These are phyloP conservation scores for Thalassiosira delicatula DNA, from an alignment of 352 stramenopile genomes.

Conservation along the genomic window DNA sequence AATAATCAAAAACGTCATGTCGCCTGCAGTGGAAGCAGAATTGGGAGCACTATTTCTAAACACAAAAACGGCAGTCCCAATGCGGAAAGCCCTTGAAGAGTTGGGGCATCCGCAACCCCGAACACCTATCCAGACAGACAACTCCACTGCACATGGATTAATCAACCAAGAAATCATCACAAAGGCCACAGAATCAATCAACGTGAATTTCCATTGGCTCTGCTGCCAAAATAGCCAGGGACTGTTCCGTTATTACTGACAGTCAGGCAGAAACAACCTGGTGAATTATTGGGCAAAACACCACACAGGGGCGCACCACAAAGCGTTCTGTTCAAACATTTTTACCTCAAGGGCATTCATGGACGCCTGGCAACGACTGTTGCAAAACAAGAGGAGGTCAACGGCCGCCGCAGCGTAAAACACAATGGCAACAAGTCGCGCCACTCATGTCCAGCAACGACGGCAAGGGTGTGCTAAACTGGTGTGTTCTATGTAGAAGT, in stretches of 20 bases:
- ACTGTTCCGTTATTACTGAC: slow-evolving; percentile 48
- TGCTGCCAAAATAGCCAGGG: neutral
- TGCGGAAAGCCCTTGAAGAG: neutral
- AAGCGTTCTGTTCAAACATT: too few species aligned
- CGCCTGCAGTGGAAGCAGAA: neutral
- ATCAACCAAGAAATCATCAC: neutral
- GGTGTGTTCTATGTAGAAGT: too few species aligned
- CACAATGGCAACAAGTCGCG: too few species aligned
- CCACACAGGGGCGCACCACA: too few species aligned
- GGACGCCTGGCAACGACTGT: too few species aligned
- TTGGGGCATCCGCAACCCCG: neutral
- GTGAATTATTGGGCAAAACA: too few species aligned
- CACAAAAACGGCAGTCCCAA: neutral
- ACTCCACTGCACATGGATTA: neutral
- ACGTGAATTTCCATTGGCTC: slow-evolving; percentile 12
- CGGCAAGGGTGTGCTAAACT: too few species aligned
- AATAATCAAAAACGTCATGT: slow-evolving; percentile 7
- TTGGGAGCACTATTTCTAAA: neutral
- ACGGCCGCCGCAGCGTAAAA: too few species aligned
- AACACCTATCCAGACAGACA: neutral
- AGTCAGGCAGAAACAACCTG: too few species aligned
- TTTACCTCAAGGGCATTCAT: too few species aligned
- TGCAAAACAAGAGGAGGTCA: too few species aligned
- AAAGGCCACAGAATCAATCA: slow-evolving; percentile 1
- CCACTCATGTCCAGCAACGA: too few species aligned